Evolutionary conservation across 2,329 filamentous ascomycete species (phyloP), one percentile per base, ranked within the genome.

Genomic region (Colletotrichum lindemuthianum): DNA sequence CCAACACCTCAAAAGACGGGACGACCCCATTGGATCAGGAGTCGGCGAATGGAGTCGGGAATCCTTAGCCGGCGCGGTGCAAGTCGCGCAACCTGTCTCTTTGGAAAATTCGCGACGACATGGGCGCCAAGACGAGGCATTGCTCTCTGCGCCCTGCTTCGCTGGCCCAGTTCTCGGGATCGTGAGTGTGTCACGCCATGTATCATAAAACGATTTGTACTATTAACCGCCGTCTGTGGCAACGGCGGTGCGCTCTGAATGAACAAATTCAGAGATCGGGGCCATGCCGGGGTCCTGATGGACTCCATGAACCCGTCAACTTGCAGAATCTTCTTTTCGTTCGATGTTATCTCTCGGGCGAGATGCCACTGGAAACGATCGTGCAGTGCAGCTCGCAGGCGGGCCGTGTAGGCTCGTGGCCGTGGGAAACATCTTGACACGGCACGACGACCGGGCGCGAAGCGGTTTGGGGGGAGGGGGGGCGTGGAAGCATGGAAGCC

Each of bases 151-250:
- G 47, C 63, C 52, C 37, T 49, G 59, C 32, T 43, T 8, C 11
- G 37, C 40, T 40, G 39, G 45, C 15, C n/a, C 41, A 11, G 13
- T 53, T 54, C 40, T 51, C 32, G 40, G 37, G 13, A 43, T 37
- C 57, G 45, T 45, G 45, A 55, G 24, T 16, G 40, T 47, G 33
- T 47, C 52, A 53, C 52, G 47, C 15, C 59, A 33, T 65, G 63
- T 65, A 63, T 65, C 36, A 65, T 65, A 65, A n/a, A 52, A 63
- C 15, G 15, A 65, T 51, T 56, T 65, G 63, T 63, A 63, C 41
- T 48, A 65, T 57, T 41, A 51, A 12, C 12, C 51, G 33, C 41
- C 41, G 13, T 50, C 32, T 32, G 8, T n/a, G 40, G 44, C 51
- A 45, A 34, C 9, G 24, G 39, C 13, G 48, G 15, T 47, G 47